Conservation (phyloP, 2,329 filamentous ascomycete species). For the Colletotrichum coccodes region DNA sequence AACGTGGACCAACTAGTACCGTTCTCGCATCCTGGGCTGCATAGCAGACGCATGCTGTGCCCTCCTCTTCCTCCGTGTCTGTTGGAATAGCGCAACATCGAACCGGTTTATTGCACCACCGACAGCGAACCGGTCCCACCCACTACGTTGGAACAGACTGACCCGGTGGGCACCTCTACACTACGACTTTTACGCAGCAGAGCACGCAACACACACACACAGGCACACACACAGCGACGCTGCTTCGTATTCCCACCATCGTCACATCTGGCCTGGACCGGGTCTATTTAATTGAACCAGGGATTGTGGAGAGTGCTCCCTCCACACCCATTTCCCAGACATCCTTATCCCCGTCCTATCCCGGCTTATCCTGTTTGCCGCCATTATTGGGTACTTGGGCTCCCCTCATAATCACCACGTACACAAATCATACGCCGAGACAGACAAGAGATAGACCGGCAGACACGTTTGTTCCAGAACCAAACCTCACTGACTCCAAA, state of each 20-base stretch:
- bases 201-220: constrained; percentile 17
- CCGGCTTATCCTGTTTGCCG: constrained; percentile 28
- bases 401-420: constrained; percentile 8
- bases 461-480: not conserved
- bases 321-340: constrained; percentile 32
- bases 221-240: no score
- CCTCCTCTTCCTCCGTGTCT: not conserved
- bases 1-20: constrained; percentile 27
- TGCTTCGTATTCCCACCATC: constrained; percentile 26
- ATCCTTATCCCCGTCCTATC: constrained; percentile 28
- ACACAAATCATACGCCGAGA: not conserved
- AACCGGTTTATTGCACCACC: constrained; percentile 31
- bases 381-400: constrained; percentile 21
- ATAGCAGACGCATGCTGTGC: constrained; percentile 7
- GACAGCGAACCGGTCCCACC: constrained; percentile 22
- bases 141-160: not conserved
- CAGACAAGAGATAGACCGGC: not conserved
- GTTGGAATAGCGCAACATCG: constrained; percentile 18
- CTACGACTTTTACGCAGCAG: not conserved
- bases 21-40: constrained; percentile 9
- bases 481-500: not conserved
- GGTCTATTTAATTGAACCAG: constrained; percentile 28
- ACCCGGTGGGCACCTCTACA: not conserved
- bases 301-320: constrained; percentile 19
- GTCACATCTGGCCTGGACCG: constrained; percentile 24